Conservation (phyloP, 1,284 basidiomycete species). For the Cryptococcus floricola region DNA sequence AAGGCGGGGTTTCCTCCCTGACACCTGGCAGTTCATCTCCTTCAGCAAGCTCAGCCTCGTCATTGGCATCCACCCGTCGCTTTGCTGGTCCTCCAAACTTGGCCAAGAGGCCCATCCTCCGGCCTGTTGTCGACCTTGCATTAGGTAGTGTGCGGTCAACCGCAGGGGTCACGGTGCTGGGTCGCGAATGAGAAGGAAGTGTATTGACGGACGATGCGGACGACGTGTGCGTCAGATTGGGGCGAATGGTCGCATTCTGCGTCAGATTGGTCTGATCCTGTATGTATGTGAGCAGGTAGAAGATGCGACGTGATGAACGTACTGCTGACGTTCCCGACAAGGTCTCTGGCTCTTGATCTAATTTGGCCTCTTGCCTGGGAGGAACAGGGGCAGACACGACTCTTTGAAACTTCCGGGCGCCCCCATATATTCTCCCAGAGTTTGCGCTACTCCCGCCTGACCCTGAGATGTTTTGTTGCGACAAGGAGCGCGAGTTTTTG, state of each 20-base stretch:
- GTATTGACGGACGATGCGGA: constrained; percentile 22
- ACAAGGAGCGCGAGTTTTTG: constrained; percentile 4
- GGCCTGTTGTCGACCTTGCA: constrained; percentile 13
- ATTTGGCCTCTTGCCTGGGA: neutral
- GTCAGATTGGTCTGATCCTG: neutral
- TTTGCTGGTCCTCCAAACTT: constrained; percentile 44
- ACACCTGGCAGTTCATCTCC: constrained; percentile 15
- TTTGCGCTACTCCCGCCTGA: constrained; percentile 4
- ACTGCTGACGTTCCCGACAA: too few species aligned
- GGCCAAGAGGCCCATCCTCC: constrained; percentile 33
- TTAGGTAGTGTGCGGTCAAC: constrained; percentile 24
- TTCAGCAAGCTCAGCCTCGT: constrained; percentile 8
- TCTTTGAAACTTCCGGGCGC: constrained; percentile 21
- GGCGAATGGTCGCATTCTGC: constrained; percentile 23
- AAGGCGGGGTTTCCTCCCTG: constrained; percentile 7
- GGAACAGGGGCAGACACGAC: constrained; percentile 36
- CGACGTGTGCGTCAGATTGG: constrained; percentile 18
- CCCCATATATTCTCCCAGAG: constrained; percentile 16
- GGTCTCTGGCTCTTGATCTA: too few species aligned
- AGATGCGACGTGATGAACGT: neutral
- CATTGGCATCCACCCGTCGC: constrained; percentile 4
- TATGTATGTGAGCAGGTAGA: neutral
- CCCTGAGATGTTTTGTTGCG: constrained; percentile 2
- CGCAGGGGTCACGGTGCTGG: constrained; percentile 31
- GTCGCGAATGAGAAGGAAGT: constrained; percentile 1